These are phyloP conservation scores for Conidiobolus incongruus DNA, from an alignment of 371 early-diverging fungal species.

Conservation along the genomic window DNA sequence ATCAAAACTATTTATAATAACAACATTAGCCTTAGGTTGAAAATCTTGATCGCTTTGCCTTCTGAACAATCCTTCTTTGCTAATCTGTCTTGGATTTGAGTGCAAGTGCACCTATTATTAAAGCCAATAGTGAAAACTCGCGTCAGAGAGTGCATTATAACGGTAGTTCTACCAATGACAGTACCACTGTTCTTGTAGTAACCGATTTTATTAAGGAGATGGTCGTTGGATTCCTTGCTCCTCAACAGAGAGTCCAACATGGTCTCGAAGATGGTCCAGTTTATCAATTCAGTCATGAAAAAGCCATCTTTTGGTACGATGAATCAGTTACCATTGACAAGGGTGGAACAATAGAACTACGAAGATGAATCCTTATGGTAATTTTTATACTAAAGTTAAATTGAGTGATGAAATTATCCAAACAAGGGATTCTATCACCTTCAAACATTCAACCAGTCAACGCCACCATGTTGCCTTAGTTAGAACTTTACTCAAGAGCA, in stretches of 20 bases:
- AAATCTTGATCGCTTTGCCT: conserved; percentile 6
- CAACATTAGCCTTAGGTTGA: conserved; percentile 10
- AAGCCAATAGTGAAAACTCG: conserved; percentile 2
- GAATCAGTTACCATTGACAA: background rate
- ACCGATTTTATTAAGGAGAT: no score
- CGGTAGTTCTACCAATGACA: no score
- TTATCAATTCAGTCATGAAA: background rate
- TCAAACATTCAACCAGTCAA: conserved; percentile 7
- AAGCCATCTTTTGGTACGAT: background rate
- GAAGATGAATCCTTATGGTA: background rate
- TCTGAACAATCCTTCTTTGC: background rate
- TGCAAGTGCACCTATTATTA: background rate
- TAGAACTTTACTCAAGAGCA: conserved; percentile 9
- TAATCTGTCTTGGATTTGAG: background rate
- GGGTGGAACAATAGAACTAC: conserved; percentile 5
- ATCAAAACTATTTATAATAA: conserved; percentile 10
- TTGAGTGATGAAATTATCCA: conserved; percentile 8
- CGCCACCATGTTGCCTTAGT: conserved; percentile 10
- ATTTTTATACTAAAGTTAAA: conserved; percentile 6
- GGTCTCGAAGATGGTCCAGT: background rate
- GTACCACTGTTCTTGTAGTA: no score
- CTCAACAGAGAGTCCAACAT: background rate
- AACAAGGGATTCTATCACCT: conserved; percentile 9
- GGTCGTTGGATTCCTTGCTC: no score
- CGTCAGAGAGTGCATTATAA: no score